Evolutionary conservation across 192 early-diverging fungal species (phyloP).

Genomic region (Cetraspora pellucida): DNA sequence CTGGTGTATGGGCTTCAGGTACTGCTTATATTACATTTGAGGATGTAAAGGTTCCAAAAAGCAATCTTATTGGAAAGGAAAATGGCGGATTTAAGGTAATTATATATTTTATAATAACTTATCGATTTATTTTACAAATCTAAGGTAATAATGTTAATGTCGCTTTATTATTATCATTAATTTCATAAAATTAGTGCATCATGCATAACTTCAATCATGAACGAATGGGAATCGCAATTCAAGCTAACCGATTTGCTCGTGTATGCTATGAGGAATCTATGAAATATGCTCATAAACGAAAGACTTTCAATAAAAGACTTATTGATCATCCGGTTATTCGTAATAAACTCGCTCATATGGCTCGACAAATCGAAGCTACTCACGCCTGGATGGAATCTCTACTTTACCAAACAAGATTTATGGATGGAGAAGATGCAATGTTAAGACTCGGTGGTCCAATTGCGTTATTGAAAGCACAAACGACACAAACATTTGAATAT

Average conservation of each 20-base stretch:
- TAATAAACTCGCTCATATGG: constrained; percentile 82
- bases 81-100: constrained; percentile 80
- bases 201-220: constrained; percentile 84
- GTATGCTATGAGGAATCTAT: constrained; percentile 84
- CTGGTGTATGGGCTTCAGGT: constrained; percentile 81
- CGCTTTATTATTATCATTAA: not conserved
- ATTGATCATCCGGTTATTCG: constrained; percentile 85
- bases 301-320: constrained; percentile 85
- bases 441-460: constrained; percentile 83
- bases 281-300: constrained; percentile 82
- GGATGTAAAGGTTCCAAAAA: constrained; percentile 85
- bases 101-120: not conserved
- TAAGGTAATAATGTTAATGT: no score
- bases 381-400: constrained; percentile 83
- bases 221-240: constrained; percentile 80
- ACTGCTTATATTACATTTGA: constrained; percentile 81
- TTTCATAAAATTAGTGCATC: constrained; percentile 45
- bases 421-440: constrained; percentile 70
- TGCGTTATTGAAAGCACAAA: constrained; percentile 82
- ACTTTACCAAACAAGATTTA: constrained; percentile 67
- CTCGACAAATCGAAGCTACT: constrained; percentile 81
- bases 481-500: constrained; percentile 85
- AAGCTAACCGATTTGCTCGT: constrained; percentile 83
- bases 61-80: constrained; percentile 82
- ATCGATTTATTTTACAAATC: not conserved